These are phyloP conservation scores for Protomyces inundatus DNA, from an alignment of 1,139 yeast species.

Conservation along the genomic window DNA sequence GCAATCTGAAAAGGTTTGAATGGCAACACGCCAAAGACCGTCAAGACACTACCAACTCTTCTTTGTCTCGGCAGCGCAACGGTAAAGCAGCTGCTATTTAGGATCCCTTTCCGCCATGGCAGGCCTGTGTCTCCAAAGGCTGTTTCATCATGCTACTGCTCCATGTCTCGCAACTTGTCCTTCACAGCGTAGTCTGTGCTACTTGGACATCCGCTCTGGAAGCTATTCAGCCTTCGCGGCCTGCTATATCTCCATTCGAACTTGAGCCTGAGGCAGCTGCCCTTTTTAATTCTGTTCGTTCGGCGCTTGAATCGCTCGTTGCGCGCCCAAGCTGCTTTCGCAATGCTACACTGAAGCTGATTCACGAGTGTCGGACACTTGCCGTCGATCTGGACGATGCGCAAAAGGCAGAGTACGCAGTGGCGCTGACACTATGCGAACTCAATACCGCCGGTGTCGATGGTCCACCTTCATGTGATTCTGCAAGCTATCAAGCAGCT, in stretches of 20 bases:
- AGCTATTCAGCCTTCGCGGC: no score
- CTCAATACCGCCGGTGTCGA: slow-evolving; percentile 15
- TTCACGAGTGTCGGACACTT: slow-evolving; percentile 1
- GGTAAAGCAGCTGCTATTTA: no score
- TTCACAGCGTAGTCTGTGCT: no score
- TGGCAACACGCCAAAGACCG: no score
- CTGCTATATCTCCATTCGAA: neutral
- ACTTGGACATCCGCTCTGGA: no score
- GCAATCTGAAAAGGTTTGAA: no score
- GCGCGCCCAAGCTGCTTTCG: slow-evolving; percentile 19
- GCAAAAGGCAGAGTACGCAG: slow-evolving; percentile 11
- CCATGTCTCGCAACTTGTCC: no score
- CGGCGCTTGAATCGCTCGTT: neutral
- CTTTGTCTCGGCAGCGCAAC: no score
- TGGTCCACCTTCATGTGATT: slow-evolving; percentile 10
- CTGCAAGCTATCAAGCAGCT: neutral
- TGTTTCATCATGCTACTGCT: no score
- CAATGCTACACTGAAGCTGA: neutral
- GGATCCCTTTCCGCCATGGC: no score
- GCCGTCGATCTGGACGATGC: slow-evolving; percentile 14
- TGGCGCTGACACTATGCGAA: slow-evolving; percentile 26
- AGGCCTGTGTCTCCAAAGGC: no score
- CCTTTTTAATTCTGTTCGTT: neutral
- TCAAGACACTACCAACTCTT: no score
- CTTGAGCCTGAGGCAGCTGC: neutral